Evolutionary conservation across 345 rosid genomes (phyloP), one percentile per base, ranked within the genome.

Genomic region (Triadica sebifera): DNA sequence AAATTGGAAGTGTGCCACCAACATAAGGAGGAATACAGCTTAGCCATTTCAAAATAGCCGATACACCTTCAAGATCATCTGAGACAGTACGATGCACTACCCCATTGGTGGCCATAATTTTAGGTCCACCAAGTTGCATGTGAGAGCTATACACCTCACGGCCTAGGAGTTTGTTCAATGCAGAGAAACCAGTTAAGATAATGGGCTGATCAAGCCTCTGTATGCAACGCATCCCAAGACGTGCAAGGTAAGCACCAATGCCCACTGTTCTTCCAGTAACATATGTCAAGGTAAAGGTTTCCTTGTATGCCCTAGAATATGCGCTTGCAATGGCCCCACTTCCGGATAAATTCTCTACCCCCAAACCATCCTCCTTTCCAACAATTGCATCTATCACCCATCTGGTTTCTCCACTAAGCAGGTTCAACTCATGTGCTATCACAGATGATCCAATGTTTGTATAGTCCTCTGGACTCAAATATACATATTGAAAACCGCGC

Each of bases 51-150:
- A 95, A 89, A 78, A 95, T 93, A 46, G 99, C 89, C 4, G 90
- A 86, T 50, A 93, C 86, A 19, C 98, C 99, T 88, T 93, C 98
- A 55, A 95, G 98, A 82, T 95, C 99, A 84, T 95, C 97, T 19
- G 98, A 87, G 68, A 95, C 99, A 5, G 98, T 90, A 71, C 88
- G 97, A 88, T 95, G 99, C 73, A 91, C 98, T 53, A 95, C 99
- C 57, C 99, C 99, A 76, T 95, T 95, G 53, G 98, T 95, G 49
- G 96, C 98, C 99, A 95, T 95, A 77, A 95, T 91, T 85, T 95
- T 95, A 2, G 99, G 99, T 50, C 99, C 99, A 74, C 99, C 99
- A 63, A 95, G 99, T 86, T 95, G 99, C 99, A 95, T 95, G 85
- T 95, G 99, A 74, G 99, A 95, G 85, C 99, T 95, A 83, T 95